Evolutionary conservation across 169 alveolate species (phyloP).

Genomic region (Theileria equi): DNA sequence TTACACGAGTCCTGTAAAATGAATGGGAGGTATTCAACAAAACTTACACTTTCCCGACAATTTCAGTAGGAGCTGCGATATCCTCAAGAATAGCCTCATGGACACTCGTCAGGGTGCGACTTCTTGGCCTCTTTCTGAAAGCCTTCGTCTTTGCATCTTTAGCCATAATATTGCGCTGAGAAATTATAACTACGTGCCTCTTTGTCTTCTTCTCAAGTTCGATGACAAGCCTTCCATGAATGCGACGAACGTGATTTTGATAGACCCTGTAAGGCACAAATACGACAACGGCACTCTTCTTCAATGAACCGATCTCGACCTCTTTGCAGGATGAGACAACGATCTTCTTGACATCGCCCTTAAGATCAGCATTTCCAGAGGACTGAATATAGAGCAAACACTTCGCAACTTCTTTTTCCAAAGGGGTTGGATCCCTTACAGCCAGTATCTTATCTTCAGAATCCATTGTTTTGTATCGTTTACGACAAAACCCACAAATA

Average conservation of each 20-base stretch:
- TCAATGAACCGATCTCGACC: conserved; percentile 76
- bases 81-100: conserved; percentile 95
- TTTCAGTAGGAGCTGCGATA: conserved; percentile 90
- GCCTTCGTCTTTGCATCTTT: conserved; percentile 80
- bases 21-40: background rate
- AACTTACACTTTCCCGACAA: conserved; percentile 85
- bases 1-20: conserved; percentile 83
- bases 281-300: conserved; percentile 84
- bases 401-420: conserved; percentile 81
- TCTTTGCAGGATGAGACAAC: conserved; percentile 81
- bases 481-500: background rate
- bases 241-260: conserved; percentile 78
- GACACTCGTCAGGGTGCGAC: conserved; percentile 92
- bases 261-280: conserved; percentile 85
- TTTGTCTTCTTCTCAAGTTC: conserved; percentile 93
- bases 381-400: conserved; percentile 80
- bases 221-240: conserved; percentile 86
- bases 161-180: conserved; percentile 87
- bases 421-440: conserved; percentile 65
- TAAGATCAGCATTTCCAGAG: conserved; percentile 80
- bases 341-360: conserved; percentile 78
- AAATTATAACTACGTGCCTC: conserved; percentile 89
- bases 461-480: conserved; percentile 20
- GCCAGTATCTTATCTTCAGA: conserved; percentile 42
- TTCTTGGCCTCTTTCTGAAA: conserved; percentile 90